Evolutionary conservation across 257 asterid genomes (phyloP).

Genomic region (Solanum pinnatisectum): DNA sequence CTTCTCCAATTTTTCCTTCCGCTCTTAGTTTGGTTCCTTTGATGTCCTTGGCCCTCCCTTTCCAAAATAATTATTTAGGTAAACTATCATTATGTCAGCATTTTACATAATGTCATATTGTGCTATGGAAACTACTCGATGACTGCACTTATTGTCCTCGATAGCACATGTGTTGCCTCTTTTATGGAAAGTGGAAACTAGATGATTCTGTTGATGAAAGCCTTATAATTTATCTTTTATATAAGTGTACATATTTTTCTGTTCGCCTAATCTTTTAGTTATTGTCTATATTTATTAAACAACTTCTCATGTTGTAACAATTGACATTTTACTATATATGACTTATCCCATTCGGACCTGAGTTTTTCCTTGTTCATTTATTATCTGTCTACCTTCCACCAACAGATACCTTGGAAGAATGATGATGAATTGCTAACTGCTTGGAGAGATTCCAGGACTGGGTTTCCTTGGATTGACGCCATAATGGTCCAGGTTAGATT

Average conservation of each 20-base stretch:
- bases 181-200: not conserved
- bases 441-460: constrained; percentile 94
- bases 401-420: constrained; percentile 86
- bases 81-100: not conserved
- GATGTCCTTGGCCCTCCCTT: not conserved
- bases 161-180: not conserved
- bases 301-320: not conserved
- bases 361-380: not conserved
- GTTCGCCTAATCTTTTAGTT: not conserved
- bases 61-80: not conserved
- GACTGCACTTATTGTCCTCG: not conserved
- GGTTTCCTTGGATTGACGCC: constrained; percentile 98
- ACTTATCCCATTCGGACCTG: not conserved
- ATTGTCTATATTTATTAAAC: not conserved
- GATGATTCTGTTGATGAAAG: not conserved
- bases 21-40: not conserved
- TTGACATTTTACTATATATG: not conserved
- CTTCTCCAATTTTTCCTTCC: not conserved
- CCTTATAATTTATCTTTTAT: not conserved
- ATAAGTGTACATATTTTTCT: not conserved
- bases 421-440: constrained; percentile 63
- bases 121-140: not conserved
- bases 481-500: constrained; percentile 82
- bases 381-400: not conserved
- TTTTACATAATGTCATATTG: not conserved